These are phyloP conservation scores for Ceratobasidium sp. DNA, from an alignment of 1,284 basidiomycete genomes.

Conservation along the genomic window DNA sequence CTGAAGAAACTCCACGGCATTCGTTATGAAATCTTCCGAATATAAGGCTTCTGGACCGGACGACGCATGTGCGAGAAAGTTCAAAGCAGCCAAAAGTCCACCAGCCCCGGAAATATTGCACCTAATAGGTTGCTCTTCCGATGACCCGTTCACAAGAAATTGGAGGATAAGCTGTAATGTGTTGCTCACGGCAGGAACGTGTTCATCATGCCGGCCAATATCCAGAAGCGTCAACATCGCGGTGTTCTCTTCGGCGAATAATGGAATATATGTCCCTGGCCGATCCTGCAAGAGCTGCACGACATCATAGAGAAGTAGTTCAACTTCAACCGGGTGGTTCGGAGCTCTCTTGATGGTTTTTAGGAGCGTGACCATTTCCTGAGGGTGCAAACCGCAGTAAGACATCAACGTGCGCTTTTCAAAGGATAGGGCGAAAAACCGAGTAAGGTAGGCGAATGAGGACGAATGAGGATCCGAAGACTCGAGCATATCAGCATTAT, in stretches of 20 bases:
- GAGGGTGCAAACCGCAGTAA: neutral
- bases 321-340: neutral
- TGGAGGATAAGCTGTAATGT: neutral
- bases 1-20: neutral
- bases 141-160: neutral
- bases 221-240: neutral
- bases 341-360: neutral
- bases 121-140: neutral
- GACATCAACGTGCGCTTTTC: neutral
- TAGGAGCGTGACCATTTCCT: neutral
- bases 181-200: neutral
- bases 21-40: neutral
- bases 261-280: neutral
- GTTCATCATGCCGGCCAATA: neutral
- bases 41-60: neutral
- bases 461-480: neutral
- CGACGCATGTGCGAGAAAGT: neutral
- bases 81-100: neutral
- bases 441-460: neutral
- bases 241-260: neutral
- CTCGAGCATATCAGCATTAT: neutral
- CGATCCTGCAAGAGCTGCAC: conserved; percentile 7
- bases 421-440: neutral
- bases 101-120: neutral
- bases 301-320: neutral